A percentile compares a stretch with the other conserved stretches of the same genome.
These are phyloP conservation scores for Sugiyamaella xylanicola DNA, from an alignment of 1,139 yeast species.

Conservation along the genomic window DNA sequence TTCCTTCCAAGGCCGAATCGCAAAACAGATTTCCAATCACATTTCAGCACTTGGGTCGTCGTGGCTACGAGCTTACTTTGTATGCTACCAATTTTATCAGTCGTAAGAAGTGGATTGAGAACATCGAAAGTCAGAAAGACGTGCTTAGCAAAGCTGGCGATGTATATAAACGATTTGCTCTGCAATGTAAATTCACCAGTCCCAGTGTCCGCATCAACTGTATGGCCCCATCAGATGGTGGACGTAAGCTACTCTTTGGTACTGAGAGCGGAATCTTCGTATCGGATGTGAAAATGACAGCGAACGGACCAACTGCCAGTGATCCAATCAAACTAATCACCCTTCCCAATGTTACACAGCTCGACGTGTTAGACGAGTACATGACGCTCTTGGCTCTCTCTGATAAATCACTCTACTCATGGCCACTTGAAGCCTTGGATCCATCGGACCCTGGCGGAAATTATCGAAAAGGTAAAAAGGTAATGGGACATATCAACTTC, in stretches of 20 bases:
- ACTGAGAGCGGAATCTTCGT: constrained; percentile 91
- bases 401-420: constrained; percentile 80
- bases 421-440: constrained; percentile 76
- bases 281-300: constrained; percentile 49
- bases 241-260: constrained; percentile 85
- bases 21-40: constrained; percentile 51
- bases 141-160: constrained; percentile 72
- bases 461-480: constrained; percentile 73
- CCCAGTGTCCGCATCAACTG: constrained; percentile 72
- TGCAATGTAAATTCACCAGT: constrained; percentile 70
- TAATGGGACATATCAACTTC: constrained; percentile 81
- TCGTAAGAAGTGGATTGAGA: constrained; percentile 79
- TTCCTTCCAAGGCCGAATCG: constrained; percentile 20
- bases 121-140: constrained; percentile 76
- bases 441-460: constrained; percentile 61
- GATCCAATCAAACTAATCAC: constrained; percentile 79
- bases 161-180: constrained; percentile 70
- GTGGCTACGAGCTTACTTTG: constrained; percentile 67
- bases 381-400: constrained; percentile 78
- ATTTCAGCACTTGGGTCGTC: constrained; percentile 59
- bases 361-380: constrained; percentile 91
- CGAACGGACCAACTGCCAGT: constrained; percentile 57
- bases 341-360: constrained; percentile 78
- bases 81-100: constrained; percentile 67
- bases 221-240: constrained; percentile 94